A percentile compares a stretch with the other conserved stretches of the same genome.
phyloP scores from a whole-genome alignment of 1,139 yeast genomes.

The Diutina ranongensis region DNA sequence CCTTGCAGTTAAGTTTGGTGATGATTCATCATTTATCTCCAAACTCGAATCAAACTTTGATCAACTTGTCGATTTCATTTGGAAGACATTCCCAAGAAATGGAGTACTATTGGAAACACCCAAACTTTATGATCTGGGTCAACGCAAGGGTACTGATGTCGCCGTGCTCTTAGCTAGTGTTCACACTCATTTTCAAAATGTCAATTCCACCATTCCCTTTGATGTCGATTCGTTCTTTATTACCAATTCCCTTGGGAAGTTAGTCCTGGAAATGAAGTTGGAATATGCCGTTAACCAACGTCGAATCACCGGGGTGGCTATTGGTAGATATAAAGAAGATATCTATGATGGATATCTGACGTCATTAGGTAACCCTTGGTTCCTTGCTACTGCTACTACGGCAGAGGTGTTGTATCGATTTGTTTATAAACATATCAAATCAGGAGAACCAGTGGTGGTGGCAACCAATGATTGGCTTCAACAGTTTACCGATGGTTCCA shows the following conservation, averaged over 20 bases:
- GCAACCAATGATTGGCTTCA: slow-evolving; percentile 20
- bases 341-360: slow-evolving; percentile 69
- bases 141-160: slow-evolving; percentile 67
- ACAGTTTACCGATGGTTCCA: slow-evolving; percentile 16
- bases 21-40: slow-evolving; percentile 17
- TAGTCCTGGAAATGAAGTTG: slow-evolving; percentile 56
- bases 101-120: slow-evolving; percentile 61
- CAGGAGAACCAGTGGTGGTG: slow-evolving; percentile 17
- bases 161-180: slow-evolving; percentile 65
- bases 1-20: slow-evolving; percentile 26
- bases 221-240: slow-evolving; percentile 44
- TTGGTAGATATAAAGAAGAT: slow-evolving; percentile 94
- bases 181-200: slow-evolving; percentile 40
- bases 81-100: slow-evolving; percentile 26
- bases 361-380: slow-evolving; percentile 92
- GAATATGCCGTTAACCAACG: slow-evolving; percentile 64
- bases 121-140: slow-evolving; percentile 20
- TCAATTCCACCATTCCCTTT: slow-evolving; percentile 38
- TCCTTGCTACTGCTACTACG: slow-evolving; percentile 74
- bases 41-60: slow-evolving; percentile 16
- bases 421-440: slow-evolving; percentile 17
- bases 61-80: slow-evolving; percentile 27
- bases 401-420: slow-evolving; percentile 43
- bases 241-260: slow-evolving; percentile 44
- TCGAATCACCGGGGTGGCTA: slow-evolving; percentile 46